Conservation (phyloP, 345 rosid genomes). For the Pseudoturritis turrita region DNA sequence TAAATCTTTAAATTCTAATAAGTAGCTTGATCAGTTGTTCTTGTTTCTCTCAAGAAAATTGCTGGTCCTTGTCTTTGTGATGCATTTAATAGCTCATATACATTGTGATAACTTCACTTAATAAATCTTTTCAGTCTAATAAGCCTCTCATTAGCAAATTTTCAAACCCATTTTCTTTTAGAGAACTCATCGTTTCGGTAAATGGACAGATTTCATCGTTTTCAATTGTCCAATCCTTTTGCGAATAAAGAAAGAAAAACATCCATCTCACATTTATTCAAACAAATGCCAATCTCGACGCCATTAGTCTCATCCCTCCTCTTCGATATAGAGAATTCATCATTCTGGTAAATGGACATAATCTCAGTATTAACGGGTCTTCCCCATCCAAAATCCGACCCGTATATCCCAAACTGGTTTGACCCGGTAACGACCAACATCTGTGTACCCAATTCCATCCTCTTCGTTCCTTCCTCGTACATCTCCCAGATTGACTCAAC, state of each 20-base stretch:
- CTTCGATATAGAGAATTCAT: slow-evolving; percentile 14
- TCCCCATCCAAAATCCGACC: slow-evolving; percentile 8
- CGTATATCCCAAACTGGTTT: slow-evolving; percentile 4
- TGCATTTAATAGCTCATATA: too few relatives aligned
- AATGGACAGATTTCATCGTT: too few relatives aligned
- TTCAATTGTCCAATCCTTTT: slow-evolving; percentile 1
- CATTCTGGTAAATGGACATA: background rate
- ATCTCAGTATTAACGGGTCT: background rate
- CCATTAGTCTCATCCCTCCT: slow-evolving; percentile 17
- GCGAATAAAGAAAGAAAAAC: background rate
- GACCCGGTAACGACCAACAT: background rate
- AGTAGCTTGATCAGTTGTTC: too few relatives aligned
- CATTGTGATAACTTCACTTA: too few relatives aligned
- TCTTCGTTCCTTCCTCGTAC: background rate
- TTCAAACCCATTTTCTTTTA: too few relatives aligned
- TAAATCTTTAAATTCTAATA: background rate
- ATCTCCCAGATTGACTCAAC: background rate
- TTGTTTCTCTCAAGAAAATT: too few relatives aligned
- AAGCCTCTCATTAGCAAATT: too few relatives aligned
- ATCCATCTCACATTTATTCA: slow-evolving; percentile 12
- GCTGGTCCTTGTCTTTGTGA: too few relatives aligned
- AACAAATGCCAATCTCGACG: slow-evolving; percentile 20
- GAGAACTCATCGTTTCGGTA: too few relatives aligned
- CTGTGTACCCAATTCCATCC: background rate
- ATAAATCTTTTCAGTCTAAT: too few relatives aligned